Evolutionary conservation across 192 early-diverging fungal genomes (phyloP), one percentile per base, ranked within the genome.

Genomic region (Umbelopsis sp.): DNA sequence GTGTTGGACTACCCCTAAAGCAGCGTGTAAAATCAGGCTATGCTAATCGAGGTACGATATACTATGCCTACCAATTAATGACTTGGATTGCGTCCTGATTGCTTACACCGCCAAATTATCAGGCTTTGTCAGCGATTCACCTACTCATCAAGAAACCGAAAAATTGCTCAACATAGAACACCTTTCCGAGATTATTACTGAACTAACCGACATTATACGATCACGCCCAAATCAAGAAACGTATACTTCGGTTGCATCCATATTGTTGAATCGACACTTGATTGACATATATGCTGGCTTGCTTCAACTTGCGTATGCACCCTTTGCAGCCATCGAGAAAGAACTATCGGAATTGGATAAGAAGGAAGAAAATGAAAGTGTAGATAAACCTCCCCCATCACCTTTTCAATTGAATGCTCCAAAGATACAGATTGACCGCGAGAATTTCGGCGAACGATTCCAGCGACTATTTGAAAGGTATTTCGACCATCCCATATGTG

Each of bases 271-370:
- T 44, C 87, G 86, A 56, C 82, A 91, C 71, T 71, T 90, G 7
- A 75, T 84, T 0, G 93, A 94, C 74, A 34, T 94, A 17, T 83
- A 91, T 49, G 88, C 91, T 2, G 83, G 82, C 0, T 78, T 93
- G 21, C 71, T 94, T 29, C 88, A 92, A 68, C 62, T 90, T 16
- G 89, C 90, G 0, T 94, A 91, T 75, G 83, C 83, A 44, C 92
- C 93, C 6, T 26, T 83, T 1, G 77, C 86, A 22, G 78, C 77
- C 24, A 69, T 74, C 24, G 52, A 41, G 9, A 53, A 53, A 17
- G 47, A 70, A 53, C 45, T n/a, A 0, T 16, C 16, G 21, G 45
- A 53, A 53, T 34, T 62, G 17, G 34, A 2, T 34, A 62, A 17
- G 9, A 62, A 34, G 7, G 56, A 32, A 34, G 31, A 32, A 59